A percentile compares a stretch with the other conserved stretches of the same genome.
Evolutionary conservation across 2,329 filamentous ascomycete genomes (phyloP).

Genomic region (Fusarium phyllophilum): DNA sequence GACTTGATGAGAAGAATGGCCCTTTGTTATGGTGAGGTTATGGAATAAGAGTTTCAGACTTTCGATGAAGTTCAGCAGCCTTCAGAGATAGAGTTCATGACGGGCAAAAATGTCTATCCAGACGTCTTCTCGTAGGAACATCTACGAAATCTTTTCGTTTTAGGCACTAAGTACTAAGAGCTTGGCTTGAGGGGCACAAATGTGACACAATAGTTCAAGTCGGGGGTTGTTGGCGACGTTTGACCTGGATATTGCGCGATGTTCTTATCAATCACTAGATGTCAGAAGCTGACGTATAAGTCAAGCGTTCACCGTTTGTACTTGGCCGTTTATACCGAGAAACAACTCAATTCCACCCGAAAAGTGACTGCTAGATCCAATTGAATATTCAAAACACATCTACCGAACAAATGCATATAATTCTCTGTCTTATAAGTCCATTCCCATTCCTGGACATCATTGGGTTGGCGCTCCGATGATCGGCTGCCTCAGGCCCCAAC

Average conservation of each 20-base stretch:
- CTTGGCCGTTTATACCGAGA: neutral
- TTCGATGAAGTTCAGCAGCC: neutral
- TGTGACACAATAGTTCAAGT: neutral
- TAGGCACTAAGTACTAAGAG: rapidly evolving
- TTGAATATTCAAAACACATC: neutral
- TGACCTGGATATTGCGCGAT: constrained; percentile 30
- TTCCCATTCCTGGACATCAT: neutral
- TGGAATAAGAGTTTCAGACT: neutral
- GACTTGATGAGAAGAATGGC: neutral
- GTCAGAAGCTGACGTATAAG: neutral
- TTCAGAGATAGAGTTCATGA: neutral
- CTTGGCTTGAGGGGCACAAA: neutral
- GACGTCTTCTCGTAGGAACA: rapidly evolving
- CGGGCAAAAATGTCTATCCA: rapidly evolving
- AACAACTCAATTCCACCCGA: neutral
- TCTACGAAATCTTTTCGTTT: neutral
- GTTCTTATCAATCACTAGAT: constrained; percentile 20
- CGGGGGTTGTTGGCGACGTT: constrained; percentile 24
- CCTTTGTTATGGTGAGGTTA: neutral
- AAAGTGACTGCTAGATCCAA: neutral
- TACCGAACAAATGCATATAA: neutral
- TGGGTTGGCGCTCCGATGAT: constrained; percentile 34
- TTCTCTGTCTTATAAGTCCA: neutral
- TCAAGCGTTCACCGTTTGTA: neutral
- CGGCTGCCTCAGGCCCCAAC: constrained; percentile 45